Base-by-base conservation (phyloP, 768 basidiomycete genomes). In the Boletus vermiculosoides region DNA sequence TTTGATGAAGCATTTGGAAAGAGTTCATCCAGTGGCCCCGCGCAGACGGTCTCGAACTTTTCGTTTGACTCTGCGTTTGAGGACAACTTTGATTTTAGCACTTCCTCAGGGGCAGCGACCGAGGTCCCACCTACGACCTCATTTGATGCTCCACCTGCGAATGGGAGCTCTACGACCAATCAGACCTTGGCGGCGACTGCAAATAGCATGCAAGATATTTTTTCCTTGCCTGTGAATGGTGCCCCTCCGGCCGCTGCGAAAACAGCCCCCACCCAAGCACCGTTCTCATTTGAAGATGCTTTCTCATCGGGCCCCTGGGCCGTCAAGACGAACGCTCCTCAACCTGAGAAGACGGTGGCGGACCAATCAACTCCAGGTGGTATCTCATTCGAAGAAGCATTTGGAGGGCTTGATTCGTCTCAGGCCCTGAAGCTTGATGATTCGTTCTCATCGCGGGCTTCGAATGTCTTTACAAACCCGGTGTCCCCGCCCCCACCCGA, bases 1-100 rank as follows among this genome's bases (percentile, higher is more conserved):
- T 90, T 92, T 62, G 90, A 92, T 64, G 88, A 90, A 66, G 85
- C 87, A 1, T 77, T 92, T 66, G 81, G 84, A 18, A 83, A 80
- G 58, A 73, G 83, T 22, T 71, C 83, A 0, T 67, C 69, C 33
- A 74, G 71, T 37, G 65, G 71, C 10, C 64, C 81, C 12, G 59
- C 76, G 7, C 63, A 71, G 37, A 59, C 66, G 1, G 50, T 45
- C 7, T 70, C 74, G 8, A 66, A 72, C 23, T 83, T 90, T 62
- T 78, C 84, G 4, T 91, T 92, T 54, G 88, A 87, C 52, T 76
- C 82, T 45, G 82, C 74, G 18, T 85, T 86, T 59, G 84, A 84
- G 23, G 82, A 84, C 60, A 78, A 82, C 57, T 90, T 91, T 65
- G 87, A 90, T 69, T 87, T 86, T 54, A 63, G 58, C 13, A 65